Conservation (phyloP, 805 yeast species). For the Nematodospora valgi region DNA sequence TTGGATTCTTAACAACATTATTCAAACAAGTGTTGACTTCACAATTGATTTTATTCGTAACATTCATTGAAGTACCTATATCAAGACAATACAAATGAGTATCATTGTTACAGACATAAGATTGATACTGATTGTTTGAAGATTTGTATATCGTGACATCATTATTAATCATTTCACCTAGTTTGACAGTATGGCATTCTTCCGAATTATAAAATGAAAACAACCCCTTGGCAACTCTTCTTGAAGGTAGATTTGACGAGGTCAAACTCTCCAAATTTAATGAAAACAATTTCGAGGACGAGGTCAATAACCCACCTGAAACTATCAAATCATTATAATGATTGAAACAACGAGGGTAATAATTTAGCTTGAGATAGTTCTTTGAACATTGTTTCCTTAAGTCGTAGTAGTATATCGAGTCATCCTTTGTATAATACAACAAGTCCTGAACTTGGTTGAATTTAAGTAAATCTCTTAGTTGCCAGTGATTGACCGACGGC, state of each 20-base stretch:
- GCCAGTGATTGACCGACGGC: slow-evolving; percentile 62
- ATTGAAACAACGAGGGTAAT: slow-evolving; percentile 68
- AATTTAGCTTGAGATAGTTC: slow-evolving; percentile 50
- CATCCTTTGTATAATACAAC: slow-evolving; percentile 58
- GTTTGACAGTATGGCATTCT: slow-evolving; percentile 45
- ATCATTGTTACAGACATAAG: slow-evolving; percentile 84
- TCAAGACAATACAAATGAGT: slow-evolving; percentile 63
- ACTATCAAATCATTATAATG: slow-evolving; percentile 49
- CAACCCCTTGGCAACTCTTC: slow-evolving; percentile 56
- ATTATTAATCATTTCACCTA: slow-evolving; percentile 84
- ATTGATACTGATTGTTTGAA: slow-evolving; percentile 37
- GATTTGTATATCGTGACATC: slow-evolving; percentile 57
- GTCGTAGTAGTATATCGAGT: slow-evolving; percentile 46
- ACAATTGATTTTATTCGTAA: slow-evolving; percentile 42
- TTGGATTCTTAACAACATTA: slow-evolving; percentile 64
- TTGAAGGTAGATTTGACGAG: slow-evolving; percentile 3
- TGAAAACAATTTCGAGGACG: slow-evolving; percentile 28
- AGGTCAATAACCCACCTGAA: slow-evolving; percentile 47
- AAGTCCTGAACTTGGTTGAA: slow-evolving; percentile 41
- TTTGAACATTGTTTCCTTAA: slow-evolving; percentile 25
- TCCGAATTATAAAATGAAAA: slow-evolving; percentile 55
- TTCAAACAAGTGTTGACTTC: slow-evolving; percentile 66
- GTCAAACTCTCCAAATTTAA: slow-evolving; percentile 15
- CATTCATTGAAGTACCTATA: slow-evolving; percentile 44
- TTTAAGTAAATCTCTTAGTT: slow-evolving; percentile 69